phyloP scores from a whole-genome alignment of 768 basidiomycete species.

The Scleroderma citrinum region DNA sequence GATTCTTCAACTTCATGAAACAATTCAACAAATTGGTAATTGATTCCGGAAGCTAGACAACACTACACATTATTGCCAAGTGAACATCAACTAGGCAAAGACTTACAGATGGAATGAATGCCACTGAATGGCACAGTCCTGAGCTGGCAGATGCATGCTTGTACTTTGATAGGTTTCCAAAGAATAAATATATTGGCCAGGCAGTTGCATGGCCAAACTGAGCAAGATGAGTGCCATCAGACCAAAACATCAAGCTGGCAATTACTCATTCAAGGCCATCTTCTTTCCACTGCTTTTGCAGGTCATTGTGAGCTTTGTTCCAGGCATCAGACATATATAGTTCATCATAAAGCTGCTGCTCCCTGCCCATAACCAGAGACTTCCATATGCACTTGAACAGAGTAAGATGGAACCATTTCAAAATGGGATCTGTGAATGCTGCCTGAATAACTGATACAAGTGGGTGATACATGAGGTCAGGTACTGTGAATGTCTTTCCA shows the following conservation, averaged over 20 bases:
- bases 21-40: no score
- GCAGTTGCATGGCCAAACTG: slow-evolving; percentile 12
- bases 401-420: slow-evolving; percentile 18
- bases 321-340: slow-evolving; percentile 21
- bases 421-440: slow-evolving; percentile 2
- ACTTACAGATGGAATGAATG: slow-evolving; percentile 16
- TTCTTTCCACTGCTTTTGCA: slow-evolving; percentile 12
- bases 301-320: slow-evolving; percentile 14
- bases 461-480: slow-evolving; percentile 22
- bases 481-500: slow-evolving; percentile 15
- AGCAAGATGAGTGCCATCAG: slow-evolving; percentile 11
- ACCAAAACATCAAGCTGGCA: slow-evolving; percentile 16
- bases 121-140: slow-evolving; percentile 15
- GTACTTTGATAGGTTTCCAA: slow-evolving; percentile 20
- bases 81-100: neutral
- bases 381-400: slow-evolving; percentile 21
- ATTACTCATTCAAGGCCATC: slow-evolving; percentile 13
- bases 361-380: slow-evolving; percentile 1
- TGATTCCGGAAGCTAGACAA: neutral
- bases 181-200: slow-evolving; percentile 21
- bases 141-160: neutral
- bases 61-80: neutral
- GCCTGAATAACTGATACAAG: slow-evolving; percentile 12
- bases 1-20: no score
- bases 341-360: slow-evolving; percentile 17